Percentiles rank a stretch among this genome's conserved stretches.
phyloP scores from a whole-genome alignment of 139 green algal species.

The Pleodorina starrii region DNA sequence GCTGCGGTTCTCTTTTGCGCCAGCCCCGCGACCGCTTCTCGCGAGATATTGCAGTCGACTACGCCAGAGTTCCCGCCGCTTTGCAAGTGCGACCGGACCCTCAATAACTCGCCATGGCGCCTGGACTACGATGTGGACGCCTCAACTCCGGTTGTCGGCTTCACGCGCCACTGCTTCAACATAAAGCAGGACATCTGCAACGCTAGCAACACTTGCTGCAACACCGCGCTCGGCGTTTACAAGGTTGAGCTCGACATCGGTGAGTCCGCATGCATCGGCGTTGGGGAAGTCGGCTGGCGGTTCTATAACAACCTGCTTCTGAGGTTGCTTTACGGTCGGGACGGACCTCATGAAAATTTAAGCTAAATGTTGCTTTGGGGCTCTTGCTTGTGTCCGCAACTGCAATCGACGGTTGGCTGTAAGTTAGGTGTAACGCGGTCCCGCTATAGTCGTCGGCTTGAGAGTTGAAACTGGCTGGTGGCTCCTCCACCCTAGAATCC shows the following conservation, averaged over 20 bases:
- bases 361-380: no score
- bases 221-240: not conserved
- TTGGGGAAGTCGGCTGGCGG: no score
- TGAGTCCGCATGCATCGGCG: not conserved
- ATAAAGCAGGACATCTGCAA: not conserved
- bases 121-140: not conserved
- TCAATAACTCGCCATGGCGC: not conserved
- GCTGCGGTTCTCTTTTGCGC: not conserved
- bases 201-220: not conserved
- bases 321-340: no score
- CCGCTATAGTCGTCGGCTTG: no score
- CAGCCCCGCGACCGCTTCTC: not conserved
- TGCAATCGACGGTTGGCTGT: no score
- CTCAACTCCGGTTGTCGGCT: not conserved
- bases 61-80: constrained; percentile 35
- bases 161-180: not conserved
- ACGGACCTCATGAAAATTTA: no score
- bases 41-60: not conserved
- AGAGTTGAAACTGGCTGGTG: no score
- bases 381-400: no score
- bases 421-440: no score
- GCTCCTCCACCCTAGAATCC: no score
- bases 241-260: not conserved
- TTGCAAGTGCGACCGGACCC: not conserved
- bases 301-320: no score